Evolutionary conservation across 164 flowering plant species (phyloP), one percentile per base, ranked within the genome.

Genomic region (Vitis labrusca): DNA sequence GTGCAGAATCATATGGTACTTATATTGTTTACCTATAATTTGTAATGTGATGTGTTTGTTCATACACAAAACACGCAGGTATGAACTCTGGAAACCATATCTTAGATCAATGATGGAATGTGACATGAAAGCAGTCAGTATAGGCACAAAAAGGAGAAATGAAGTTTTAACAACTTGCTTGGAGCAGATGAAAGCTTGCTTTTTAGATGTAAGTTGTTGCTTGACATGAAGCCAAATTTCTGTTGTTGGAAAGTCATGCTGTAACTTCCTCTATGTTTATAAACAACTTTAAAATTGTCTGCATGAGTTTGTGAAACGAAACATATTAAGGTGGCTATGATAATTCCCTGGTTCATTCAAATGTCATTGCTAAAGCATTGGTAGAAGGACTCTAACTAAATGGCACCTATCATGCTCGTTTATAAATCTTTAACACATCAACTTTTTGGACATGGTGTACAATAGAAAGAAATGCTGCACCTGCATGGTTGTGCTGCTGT

Each of bases 11-110:
- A 37, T 37, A 37, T 37, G 44, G 44, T 37, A 37, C 6, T 37
- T 37, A 2, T 3, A 37, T 23, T 37, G 44, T 37, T 37, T 59
- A 44, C 19, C 50, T 2, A 16, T 63, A 3, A 48, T 48, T 10
- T 11, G 16, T 63, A 49, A 8, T 19, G 17, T 17, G 16, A 17
- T 61, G 64, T n/a, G 52, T 44, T 47, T 67, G 52, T 32, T 47
- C 9, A 60, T 10, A 13, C 50, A 19, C n/a, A 52, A 10, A 37
- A 37, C 44, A 37, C 0, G 44, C 76, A 94, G 98, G 76, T 86
- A 92, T 79, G 89, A 91, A 69, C 85, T 96, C 7, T 96, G 99
- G 99, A 96, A 96, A 80, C 99, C 99, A 64, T 72, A 89, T 78
- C 95, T 93, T 17, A 88, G 99, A 77, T 81, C 98, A 54, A 74